phyloP scores from a whole-genome alignment of 1,284 basidiomycete species.

The Apiotrichum sp. region DNA sequence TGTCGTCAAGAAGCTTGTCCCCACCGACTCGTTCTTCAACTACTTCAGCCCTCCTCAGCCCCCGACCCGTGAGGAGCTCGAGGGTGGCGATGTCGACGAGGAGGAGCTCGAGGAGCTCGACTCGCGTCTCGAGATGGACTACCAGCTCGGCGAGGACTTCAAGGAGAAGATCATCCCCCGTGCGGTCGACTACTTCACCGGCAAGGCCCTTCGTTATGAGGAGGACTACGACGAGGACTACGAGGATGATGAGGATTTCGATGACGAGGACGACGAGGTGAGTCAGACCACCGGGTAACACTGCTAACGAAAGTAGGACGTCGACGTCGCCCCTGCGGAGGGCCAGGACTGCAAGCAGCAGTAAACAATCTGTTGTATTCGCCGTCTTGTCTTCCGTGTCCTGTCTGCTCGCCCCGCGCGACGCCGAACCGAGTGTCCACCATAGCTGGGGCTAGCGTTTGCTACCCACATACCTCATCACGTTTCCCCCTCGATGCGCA shows the following conservation, averaged over 20 bases:
- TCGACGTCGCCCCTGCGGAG: slow-evolving; percentile 19
- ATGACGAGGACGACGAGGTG: slow-evolving; percentile 41
- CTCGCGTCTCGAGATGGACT: slow-evolving; percentile 90
- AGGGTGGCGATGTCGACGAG: slow-evolving; percentile 72
- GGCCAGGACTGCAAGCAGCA: slow-evolving; percentile 44
- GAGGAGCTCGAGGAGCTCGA: slow-evolving; percentile 85
- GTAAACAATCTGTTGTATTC: slow-evolving; percentile 17
- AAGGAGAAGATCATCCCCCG: slow-evolving; percentile 97
- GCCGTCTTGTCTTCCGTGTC: too few relatives aligned
- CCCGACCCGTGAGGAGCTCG: slow-evolving; percentile 62
- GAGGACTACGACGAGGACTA: slow-evolving; percentile 64
- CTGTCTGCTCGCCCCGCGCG: not conserved
- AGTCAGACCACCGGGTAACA: not conserved
- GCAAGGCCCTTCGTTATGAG: slow-evolving; percentile 89
- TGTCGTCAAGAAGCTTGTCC: slow-evolving; percentile 78
- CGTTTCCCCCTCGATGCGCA: not conserved
- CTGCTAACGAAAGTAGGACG: slow-evolving; percentile 21
- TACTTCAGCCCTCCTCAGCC: slow-evolving; percentile 87
- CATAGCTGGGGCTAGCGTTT: not conserved
- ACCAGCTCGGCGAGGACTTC: slow-evolving; percentile 96
- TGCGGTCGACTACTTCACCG: slow-evolving; percentile 93
- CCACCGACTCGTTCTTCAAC: slow-evolving; percentile 93
- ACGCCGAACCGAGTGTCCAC: not conserved
- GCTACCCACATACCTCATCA: slow-evolving; percentile 1
- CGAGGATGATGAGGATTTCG: slow-evolving; percentile 57